Conservation (phyloP, 495 filamentous ascomycete species). For the Cenococcum geophilum region DNA sequence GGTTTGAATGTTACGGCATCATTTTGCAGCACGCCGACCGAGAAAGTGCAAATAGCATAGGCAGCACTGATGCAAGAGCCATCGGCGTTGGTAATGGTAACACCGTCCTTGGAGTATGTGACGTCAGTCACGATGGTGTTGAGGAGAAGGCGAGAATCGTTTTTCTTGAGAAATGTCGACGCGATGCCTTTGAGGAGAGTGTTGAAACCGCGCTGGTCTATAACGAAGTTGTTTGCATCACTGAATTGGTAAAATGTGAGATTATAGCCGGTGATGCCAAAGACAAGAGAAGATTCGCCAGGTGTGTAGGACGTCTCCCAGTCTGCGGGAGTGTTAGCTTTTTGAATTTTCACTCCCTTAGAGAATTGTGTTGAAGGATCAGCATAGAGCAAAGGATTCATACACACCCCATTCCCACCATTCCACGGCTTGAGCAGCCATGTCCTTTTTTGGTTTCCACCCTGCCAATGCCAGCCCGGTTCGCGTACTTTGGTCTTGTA, state of each 20-base stretch:
- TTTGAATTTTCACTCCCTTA: constrained; percentile 39
- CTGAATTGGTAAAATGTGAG: constrained; percentile 42
- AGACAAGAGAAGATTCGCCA: constrained; percentile 38
- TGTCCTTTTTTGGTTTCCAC: constrained; percentile 59
- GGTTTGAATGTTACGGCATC: constrained; percentile 57
- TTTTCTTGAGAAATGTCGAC: constrained; percentile 50
- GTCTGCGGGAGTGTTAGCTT: constrained; percentile 39
- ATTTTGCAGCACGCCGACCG: constrained; percentile 64
- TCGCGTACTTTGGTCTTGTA: constrained; percentile 58
- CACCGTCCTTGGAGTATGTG: constrained; percentile 48
- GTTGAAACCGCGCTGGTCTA: constrained; percentile 64
- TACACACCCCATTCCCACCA: constrained; percentile 54
- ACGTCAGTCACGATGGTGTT: constrained; percentile 56
- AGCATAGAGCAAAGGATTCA: neutral
- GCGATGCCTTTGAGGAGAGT: constrained; percentile 56
- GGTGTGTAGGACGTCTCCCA: constrained; percentile 41
- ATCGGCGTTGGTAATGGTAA: constrained; percentile 52
- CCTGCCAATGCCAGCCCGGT: constrained; percentile 55
- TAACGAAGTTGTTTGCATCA: constrained; percentile 60
- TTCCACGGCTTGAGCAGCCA: constrained; percentile 55
- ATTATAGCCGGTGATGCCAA: constrained; percentile 39
- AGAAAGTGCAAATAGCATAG: constrained; percentile 55
- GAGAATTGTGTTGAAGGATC: constrained; percentile 5
- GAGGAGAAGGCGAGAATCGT: constrained; percentile 55
- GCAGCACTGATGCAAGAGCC: constrained; percentile 57